These are phyloP conservation scores for Caulochytrium protostelioides DNA, from an alignment of 371 early-diverging fungal genomes.

Conservation along the genomic window DNA sequence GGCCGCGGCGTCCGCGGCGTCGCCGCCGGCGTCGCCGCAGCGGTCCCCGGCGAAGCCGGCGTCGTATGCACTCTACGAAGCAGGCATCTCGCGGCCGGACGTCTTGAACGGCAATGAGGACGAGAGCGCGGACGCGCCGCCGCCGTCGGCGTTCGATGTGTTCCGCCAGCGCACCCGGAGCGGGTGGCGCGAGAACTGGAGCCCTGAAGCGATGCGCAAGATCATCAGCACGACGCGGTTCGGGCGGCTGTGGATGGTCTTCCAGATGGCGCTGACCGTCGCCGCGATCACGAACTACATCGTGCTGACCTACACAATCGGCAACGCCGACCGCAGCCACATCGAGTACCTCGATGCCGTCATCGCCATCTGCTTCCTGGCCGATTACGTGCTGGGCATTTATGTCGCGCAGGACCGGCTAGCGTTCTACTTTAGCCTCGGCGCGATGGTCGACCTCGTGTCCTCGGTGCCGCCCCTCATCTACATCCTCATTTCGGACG, in stretches of 20 bases:
- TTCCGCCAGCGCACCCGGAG: slow-evolving; percentile 10
- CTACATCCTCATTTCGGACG: slow-evolving; percentile 15
- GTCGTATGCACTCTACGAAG: too few species aligned
- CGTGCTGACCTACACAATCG: slow-evolving; percentile 13
- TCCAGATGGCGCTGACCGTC: slow-evolving; percentile 14
- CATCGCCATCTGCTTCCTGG: slow-evolving; percentile 15
- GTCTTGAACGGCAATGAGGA: too few species aligned
- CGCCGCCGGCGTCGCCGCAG: too few species aligned
- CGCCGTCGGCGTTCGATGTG: too few species aligned
- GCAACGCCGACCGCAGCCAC: slow-evolving; percentile 6
- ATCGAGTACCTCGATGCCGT: slow-evolving; percentile 20
- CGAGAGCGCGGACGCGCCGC: too few species aligned
- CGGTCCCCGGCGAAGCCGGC: too few species aligned
- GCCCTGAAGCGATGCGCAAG: slow-evolving; percentile 17
- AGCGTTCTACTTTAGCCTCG: slow-evolving; percentile 16
- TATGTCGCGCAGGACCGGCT: slow-evolving; percentile 27
- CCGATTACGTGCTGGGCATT: slow-evolving; percentile 18
- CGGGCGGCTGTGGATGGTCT: slow-evolving; percentile 24
- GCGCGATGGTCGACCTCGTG: slow-evolving; percentile 18
- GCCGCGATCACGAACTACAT: slow-evolving; percentile 25
- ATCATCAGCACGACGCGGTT: slow-evolving; percentile 14
- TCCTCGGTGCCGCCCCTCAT: slow-evolving; percentile 26
- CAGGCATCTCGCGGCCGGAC: too few species aligned
- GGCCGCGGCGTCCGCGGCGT: too few species aligned
- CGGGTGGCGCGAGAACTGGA: slow-evolving; percentile 14